Base-by-base conservation (phyloP, 2,329 filamentous ascomycete genomes). In the Phoma herbarum region DNA sequence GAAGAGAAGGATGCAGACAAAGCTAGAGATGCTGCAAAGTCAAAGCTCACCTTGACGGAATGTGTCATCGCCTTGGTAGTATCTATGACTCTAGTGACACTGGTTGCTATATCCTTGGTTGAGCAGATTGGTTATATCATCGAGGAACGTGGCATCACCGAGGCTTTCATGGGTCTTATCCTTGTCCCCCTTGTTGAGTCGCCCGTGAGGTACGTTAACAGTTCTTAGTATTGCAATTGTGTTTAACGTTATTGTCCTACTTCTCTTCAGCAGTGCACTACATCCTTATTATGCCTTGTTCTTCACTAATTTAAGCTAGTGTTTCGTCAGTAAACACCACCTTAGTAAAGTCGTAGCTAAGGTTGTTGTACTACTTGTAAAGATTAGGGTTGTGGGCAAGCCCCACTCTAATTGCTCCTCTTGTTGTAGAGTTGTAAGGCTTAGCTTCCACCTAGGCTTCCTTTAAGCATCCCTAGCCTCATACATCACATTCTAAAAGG, bases 401-500 rank as follows among this genome's bases (percentile, higher is more conserved):
- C 23, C 39, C 39, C 20, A 42, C 20, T 42, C 20, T 7, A 11
- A 42, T 8, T 20, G 39, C 20, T 42, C 39, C 8, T 42, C 20
- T 20, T 42, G 18, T 42, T 37, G 35, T 12, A 14, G 10, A 37
- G 35, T 12, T 18, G 35, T 37, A 6, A 37, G 35, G 11, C 11
- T 37, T 37, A n/a, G 35, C 18, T 37, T 37, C 35, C 35, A 37
- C n/a, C 35, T n/a, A 12, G 35, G 35, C 10, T 18, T 12, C 35
- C 35, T 37, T n/a, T n/a, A 5, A 18, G 35, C 23, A 29, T 58
- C 52, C 4, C 55, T 16, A 52, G 55, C 55, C 18, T 37, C 16
- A 43, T 52, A 58, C 42, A 58, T 58, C 10, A 58, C 20, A 28
- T 58, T 52, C 51, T 58, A 16, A 42, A 52, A 58, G 4, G 49